Evolutionary conservation across 164 flowering plant genomes (phyloP).

Genomic region (Chloranthus sessilifolius): DNA sequence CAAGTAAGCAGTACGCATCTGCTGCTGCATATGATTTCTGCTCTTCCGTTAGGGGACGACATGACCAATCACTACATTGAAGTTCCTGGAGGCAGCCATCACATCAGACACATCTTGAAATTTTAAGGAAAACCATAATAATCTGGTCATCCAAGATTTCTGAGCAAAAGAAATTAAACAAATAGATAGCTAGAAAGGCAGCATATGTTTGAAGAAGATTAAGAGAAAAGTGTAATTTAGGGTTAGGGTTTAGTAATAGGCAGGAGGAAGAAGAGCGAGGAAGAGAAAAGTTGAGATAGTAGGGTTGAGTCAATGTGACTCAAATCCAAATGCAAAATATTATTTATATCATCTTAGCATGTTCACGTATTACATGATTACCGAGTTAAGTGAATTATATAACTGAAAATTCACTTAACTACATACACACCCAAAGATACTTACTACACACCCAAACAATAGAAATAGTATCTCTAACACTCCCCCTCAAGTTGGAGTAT

Average conservation of each 20-base stretch:
- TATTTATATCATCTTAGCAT: too few species aligned
- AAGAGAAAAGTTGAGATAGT: neutral
- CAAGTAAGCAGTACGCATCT: slow-evolving; percentile 84
- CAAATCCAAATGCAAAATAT: too few species aligned
- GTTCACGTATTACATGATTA: too few species aligned
- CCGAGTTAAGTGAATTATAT: too few species aligned
- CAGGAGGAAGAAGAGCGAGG: neutral
- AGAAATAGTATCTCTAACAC: too few species aligned
- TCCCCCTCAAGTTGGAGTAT: too few species aligned
- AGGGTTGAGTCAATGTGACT: too few species aligned
- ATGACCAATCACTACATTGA: slow-evolving; percentile 98
- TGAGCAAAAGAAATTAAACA: neutral
- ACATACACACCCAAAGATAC: too few species aligned
- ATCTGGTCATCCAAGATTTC: neutral
- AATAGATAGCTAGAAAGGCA: neutral
- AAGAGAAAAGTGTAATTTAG: neutral
- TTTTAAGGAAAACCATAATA: neutral
- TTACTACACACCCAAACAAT: too few species aligned
- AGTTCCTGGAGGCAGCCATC: slow-evolving; percentile 57
- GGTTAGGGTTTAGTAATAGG: neutral
- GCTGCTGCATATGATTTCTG: slow-evolving; percentile 85
- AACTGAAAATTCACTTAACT: too few species aligned
- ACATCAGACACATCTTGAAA: slow-evolving; percentile 2
- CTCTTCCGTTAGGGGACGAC: slow-evolving; percentile 83
- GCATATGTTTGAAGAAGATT: neutral